A percentile compares a stretch with the other conserved stretches of the same genome.
phyloP scores from a whole-genome alignment of 805 yeast genomes.

The Zygosaccharomyces bisporus region DNA sequence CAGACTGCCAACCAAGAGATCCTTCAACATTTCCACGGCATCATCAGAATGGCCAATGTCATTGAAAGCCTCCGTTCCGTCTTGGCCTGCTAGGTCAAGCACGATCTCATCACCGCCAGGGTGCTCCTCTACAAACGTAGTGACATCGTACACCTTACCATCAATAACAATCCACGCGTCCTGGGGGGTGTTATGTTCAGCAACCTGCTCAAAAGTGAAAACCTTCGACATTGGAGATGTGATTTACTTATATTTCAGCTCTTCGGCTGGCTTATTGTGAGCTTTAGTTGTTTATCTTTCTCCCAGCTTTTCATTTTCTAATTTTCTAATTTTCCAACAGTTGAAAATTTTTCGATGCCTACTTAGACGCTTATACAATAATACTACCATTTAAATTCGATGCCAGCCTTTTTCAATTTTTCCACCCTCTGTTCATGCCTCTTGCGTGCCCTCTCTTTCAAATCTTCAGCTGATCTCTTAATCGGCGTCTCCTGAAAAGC shows the following conservation, averaged over 20 bases:
- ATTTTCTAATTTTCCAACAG: background rate
- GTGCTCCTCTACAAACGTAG: constrained; percentile 51
- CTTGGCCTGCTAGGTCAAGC: constrained; percentile 74
- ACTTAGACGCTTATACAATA: background rate
- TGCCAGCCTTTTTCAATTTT: constrained; percentile 37
- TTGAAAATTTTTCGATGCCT: background rate
- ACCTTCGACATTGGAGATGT: constrained; percentile 42
- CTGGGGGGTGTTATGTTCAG: constrained; percentile 66
- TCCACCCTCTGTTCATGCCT: constrained; percentile 36
- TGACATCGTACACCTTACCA: constrained; percentile 81
- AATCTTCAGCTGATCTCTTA: constrained; percentile 31
- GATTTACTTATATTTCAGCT: constrained; percentile 6
- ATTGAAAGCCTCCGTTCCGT: constrained; percentile 76
- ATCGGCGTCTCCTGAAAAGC: constrained; percentile 33
- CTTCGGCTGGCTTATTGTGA: background rate
- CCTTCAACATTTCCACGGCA: constrained; percentile 72
- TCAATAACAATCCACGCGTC: constrained; percentile 83
- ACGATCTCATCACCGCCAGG: constrained; percentile 85
- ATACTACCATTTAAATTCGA: constrained; percentile 36
- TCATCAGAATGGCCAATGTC: constrained; percentile 98
- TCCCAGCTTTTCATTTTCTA: background rate
- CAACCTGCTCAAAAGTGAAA: constrained; percentile 63
- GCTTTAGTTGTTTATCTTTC: background rate
- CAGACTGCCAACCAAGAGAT: constrained; percentile 70
- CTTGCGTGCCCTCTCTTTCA: constrained; percentile 33